Conservation (phyloP, 768 basidiomycete species). For the Suillus bovinus region DNA sequence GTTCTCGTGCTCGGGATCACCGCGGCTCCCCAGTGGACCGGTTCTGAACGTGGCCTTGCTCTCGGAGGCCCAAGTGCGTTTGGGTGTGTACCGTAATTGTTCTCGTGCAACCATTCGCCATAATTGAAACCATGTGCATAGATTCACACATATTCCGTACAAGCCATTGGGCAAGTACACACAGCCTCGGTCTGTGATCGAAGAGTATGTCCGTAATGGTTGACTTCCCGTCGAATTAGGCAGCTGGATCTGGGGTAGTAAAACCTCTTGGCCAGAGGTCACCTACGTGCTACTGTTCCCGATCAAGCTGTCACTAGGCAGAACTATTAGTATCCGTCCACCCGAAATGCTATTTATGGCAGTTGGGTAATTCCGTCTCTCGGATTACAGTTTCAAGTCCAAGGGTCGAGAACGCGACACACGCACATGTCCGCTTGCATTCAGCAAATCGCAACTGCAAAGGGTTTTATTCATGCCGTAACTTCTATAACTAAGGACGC, state of each 20-base stretch:
- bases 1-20: slow-evolving; percentile 51
- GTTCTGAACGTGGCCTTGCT: slow-evolving; percentile 47
- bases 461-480: neutral
- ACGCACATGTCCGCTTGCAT: neutral
- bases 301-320: neutral
- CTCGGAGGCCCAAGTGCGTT: slow-evolving; percentile 56
- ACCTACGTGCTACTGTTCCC: neutral
- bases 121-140: slow-evolving; percentile 15
- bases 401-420: neutral
- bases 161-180: slow-evolving; percentile 41
- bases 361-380: too few relatives aligned
- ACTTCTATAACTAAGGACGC: neutral
- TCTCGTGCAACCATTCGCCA: neutral
- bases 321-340: neutral
- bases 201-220: slow-evolving; percentile 34
- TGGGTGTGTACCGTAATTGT: slow-evolving; percentile 36
- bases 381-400: neutral
- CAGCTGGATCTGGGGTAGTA: slow-evolving; percentile 13
- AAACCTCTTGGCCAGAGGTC: neutral
- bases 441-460: neutral
- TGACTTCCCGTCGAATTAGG: slow-evolving; percentile 1
- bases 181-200: slow-evolving; percentile 48
- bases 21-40: slow-evolving; percentile 57
- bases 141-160: slow-evolving; percentile 36
- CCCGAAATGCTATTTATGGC: neutral